Evolutionary conservation across 202 grass and related monocot genomes (phyloP).

Genomic region (Hordeum pubiflorum): DNA sequence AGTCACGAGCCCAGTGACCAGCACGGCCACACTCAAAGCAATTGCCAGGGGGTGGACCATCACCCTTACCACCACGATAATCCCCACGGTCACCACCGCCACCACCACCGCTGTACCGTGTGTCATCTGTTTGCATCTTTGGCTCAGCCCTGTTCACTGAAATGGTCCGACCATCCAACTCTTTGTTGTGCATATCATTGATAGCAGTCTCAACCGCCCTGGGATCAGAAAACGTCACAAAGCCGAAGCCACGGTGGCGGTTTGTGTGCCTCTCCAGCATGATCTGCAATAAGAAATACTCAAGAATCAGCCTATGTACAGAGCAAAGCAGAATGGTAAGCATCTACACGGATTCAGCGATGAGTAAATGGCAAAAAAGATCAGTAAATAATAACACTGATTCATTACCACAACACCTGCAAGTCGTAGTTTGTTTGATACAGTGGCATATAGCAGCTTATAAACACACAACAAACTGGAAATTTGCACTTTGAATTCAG

Average conservation of each 20-base stretch:
- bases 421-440: background rate
- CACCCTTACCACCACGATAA: constrained; percentile 51
- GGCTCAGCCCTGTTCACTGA: constrained; percentile 84
- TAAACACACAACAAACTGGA: background rate
- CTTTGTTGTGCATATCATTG: constrained; percentile 57
- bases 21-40: constrained; percentile 64
- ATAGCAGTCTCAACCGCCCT: constrained; percentile 55
- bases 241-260: constrained; percentile 73
- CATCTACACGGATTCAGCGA: background rate
- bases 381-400: background rate
- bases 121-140: constrained; percentile 65
- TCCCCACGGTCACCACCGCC: constrained; percentile 53
- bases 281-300: constrained; percentile 36
- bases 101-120: constrained; percentile 47
- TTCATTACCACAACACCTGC: background rate
- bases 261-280: constrained; percentile 68
- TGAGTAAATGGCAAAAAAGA: background rate
- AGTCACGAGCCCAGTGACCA: constrained; percentile 74
- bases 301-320: background rate
- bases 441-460: background rate
- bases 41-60: constrained; percentile 58
- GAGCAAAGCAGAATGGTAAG: background rate
- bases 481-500: background rate
- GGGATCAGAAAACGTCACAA: constrained; percentile 67
- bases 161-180: constrained; percentile 65